Base-by-base conservation (phyloP, 768 basidiomycete genomes). In the Termitomyces sp. region DNA sequence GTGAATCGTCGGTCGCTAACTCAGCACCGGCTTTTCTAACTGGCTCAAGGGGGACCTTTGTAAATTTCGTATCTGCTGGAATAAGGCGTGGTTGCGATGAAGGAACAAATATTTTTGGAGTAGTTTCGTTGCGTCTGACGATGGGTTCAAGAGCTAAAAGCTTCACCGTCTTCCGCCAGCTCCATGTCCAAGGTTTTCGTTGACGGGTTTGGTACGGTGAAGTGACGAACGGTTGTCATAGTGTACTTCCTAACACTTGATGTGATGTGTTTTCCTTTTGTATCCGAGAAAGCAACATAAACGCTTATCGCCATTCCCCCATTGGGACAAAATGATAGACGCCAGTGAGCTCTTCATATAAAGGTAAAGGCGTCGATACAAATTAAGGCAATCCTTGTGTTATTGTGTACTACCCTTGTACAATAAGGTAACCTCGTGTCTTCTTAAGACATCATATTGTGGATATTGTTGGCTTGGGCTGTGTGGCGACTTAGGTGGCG, bases 401-500 rank as follows among this genome's bases (percentile, higher is more conserved):
- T 29, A 54, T 6, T 32, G 38, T 43, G 5, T n/a, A n/a, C 5
- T 32, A 43, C n/a, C 29, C 42, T 42, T 56, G 10, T 56, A 14
- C 42, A 45, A 32, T 45, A 20, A 34, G 1, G 12, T 45, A 56
- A 43, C 31, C 15, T 12, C 17, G 40, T 55, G 25, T 34, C 31
- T n/a, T 31, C 34, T 11, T 9, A 56, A 20, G n/a, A 11, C 32
- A 45, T 34, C 42, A n/a, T 42, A 1, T 32, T 17, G 1, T n/a
- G 17, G 15, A 12, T 20, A 11, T 56, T 42, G 40, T 32, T 17
- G 29, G 15, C 14, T 12, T 34, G 4, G 55, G 55, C 40, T 56
- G 42, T 45, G 55, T 56, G 55, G 55, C 55, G 54, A 6, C 55
- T n/a, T 56, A 43, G 15, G 54, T 55, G 54, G 54, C 54, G 54